Evolutionary conservation across 305 asterid genomes (phyloP), one percentile per base, ranked within the genome.

Genomic region (Fraxinus greggii): DNA sequence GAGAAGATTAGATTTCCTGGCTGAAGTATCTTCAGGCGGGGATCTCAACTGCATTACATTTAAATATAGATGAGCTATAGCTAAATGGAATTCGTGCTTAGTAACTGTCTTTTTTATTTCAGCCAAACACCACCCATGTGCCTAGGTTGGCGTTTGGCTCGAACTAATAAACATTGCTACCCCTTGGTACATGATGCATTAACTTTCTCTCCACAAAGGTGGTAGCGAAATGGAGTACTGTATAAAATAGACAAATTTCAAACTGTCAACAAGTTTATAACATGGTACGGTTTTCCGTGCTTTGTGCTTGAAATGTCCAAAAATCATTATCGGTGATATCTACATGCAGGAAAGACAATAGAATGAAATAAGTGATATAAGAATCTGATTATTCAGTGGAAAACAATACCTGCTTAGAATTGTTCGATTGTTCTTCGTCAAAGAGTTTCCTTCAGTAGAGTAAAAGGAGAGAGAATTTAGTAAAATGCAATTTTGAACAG

Each of bases 371-470:
- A 48, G 7, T 15, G 59, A 15, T 17, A 61, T 9, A 10, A 28
- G 51, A 3, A 17, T 10, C n/a, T 42, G 32, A 24, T 23, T 72
- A 59, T 32, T 77, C 28, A 24, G 35, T 1, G 48, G 45, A 28
- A 35, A 28, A 77, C 7, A 10, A 7, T 90, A 89, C 95, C 98
- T 90, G 85, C 85, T 84, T 87, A 72, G 88, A 45, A 74, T 75
- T 82, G 75, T 24, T 75, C 24, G 33, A 77, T 83, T 86, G 89
- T 77, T 69, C 86, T 83, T 82, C 90, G 63, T 82, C 85, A 59
- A 87, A 90, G 69, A 91, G 91, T 83, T 86, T 88, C 97, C 98
- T 95, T 83, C 76, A 86, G 80, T 8, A 65, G 15, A 77, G 15
- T 19, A 38, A 36, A 29, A 33, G 59, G 40, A 82, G 9, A 76